phyloP scores from a whole-genome alignment of 2,329 filamentous ascomycete species.

The Phialophora chinensis region DNA sequence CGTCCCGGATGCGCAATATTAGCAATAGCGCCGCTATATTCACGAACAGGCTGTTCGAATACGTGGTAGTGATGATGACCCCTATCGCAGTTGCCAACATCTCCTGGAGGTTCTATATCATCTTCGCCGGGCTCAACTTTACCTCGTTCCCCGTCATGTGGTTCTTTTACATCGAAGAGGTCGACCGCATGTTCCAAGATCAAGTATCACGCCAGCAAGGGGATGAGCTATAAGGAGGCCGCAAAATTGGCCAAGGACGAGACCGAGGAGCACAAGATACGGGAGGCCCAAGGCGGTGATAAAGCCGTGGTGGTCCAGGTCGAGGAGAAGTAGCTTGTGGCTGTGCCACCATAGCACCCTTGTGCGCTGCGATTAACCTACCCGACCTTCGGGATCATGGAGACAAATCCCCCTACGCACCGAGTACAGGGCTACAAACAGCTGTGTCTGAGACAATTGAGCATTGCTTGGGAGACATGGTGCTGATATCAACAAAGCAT shows the following conservation, averaged over 20 bases:
- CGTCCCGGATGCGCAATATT: conserved; percentile 42
- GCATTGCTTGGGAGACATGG: background rate
- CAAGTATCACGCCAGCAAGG: conserved; percentile 12
- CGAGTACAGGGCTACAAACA: background rate
- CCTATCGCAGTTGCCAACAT: conserved; percentile 51
- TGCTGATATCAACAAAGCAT: background rate
- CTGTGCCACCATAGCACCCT: background rate
- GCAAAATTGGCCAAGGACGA: conserved; percentile 16
- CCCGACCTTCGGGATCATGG: background rate
- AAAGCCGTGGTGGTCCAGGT: conserved; percentile 13
- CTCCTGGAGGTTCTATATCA: conserved; percentile 53
- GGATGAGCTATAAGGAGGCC: conserved; percentile 15
- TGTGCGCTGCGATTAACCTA: too few species aligned
- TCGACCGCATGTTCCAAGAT: conserved; percentile 23
- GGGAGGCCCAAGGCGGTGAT: conserved; percentile 5
- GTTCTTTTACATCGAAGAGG: conserved; percentile 42
- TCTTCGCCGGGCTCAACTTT: conserved; percentile 51
- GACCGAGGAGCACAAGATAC: conserved; percentile 7
- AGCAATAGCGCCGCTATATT: conserved; percentile 45
- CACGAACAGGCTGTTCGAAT: conserved; percentile 49
- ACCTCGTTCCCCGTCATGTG: conserved; percentile 45
- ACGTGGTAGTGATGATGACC: conserved; percentile 47
- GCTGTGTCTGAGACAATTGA: background rate
- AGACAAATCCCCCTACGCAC: background rate
- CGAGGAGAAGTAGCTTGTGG: conserved; percentile 12